A percentile compares a stretch with the other conserved stretches of the same genome.
Conservation (phyloP, 2,329 filamentous ascomycete species). For the Scytalidium lignicola region DNA sequence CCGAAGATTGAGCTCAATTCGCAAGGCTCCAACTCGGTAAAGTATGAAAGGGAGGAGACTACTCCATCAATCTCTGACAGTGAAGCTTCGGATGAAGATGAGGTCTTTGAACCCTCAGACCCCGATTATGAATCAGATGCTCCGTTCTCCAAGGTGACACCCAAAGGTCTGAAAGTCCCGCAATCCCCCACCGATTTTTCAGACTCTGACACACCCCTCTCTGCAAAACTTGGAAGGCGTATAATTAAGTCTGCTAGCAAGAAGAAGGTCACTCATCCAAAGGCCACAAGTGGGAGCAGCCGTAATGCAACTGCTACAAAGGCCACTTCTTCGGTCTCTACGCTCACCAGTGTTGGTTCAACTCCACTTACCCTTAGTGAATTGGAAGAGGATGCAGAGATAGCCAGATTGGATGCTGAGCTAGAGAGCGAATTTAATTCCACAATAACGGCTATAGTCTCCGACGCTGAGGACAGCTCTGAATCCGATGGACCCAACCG, state of each 20-base stretch:
- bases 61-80: background rate
- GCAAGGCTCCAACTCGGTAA: constrained; percentile 19
- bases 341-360: constrained; percentile 5
- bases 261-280: background rate
- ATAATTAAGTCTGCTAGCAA: background rate
- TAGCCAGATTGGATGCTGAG: constrained; percentile 5
- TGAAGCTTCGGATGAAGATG: background rate
- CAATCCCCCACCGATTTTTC: background rate
- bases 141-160: background rate
- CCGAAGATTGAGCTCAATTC: constrained; percentile 22
- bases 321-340: constrained; percentile 9
- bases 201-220: background rate
- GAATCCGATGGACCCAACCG: constrained; percentile 1
- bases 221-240: background rate
- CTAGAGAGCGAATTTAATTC: constrained; percentile 1
- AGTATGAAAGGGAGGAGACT: constrained; percentile 6
- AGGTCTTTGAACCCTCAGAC: background rate
- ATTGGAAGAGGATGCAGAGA: constrained; percentile 4
- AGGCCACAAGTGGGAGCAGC: background rate
- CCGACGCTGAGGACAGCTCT: constrained; percentile 4
- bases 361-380: constrained; percentile 7
- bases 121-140: constrained; percentile 3
- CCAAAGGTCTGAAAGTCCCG: background rate
- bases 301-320: constrained; percentile 1
- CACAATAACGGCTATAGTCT: constrained; percentile 1